A percentile compares a stretch with the other conserved stretches of the same genome.
phyloP scores from a whole-genome alignment of 768 basidiomycete genomes.

The Boletus patriciae region DNA sequence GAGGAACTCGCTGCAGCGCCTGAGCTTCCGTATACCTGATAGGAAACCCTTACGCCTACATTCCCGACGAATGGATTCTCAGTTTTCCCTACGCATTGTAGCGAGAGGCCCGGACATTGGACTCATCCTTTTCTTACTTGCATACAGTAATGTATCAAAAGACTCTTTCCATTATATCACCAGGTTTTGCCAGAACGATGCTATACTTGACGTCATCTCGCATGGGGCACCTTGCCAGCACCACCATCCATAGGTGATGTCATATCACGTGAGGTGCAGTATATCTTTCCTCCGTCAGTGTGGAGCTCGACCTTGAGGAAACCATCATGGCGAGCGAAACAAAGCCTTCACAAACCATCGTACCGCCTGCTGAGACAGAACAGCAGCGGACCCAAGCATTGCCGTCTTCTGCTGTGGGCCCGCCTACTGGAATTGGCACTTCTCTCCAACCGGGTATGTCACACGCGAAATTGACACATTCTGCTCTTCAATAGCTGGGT shows the following conservation, averaged over 20 bases:
- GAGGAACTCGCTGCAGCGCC: conserved; percentile 23
- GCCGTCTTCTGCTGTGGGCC: conserved; percentile 27
- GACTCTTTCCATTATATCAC: neutral
- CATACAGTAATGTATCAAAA: neutral
- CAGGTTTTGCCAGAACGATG: neutral
- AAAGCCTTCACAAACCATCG: neutral
- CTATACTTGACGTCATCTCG: neutral
- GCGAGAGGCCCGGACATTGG: neutral
- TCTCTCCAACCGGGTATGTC: conserved; percentile 41
- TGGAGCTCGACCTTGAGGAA: neutral
- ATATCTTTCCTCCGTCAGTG: neutral
- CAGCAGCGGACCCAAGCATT: neutral
- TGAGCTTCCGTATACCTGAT: conserved; percentile 8
- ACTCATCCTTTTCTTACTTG: neutral
- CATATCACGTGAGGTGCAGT: conserved; percentile 24
- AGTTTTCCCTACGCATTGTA: neutral
- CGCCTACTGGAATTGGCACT: conserved; percentile 29
- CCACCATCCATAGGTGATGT: conserved; percentile 14
- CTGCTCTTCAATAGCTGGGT: neutral
- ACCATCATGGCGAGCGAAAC: conserved; percentile 9
- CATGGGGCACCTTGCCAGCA: too few species aligned
- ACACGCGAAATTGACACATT: neutral
- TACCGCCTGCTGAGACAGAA: conserved; percentile 3
- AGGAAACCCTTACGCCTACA: neutral
- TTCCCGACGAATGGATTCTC: neutral